Percentiles rank a stretch among this genome's conserved stretches.
phyloP scores from a whole-genome alignment of 495 filamentous ascomycete genomes.

The Xylaria grammica region DNA sequence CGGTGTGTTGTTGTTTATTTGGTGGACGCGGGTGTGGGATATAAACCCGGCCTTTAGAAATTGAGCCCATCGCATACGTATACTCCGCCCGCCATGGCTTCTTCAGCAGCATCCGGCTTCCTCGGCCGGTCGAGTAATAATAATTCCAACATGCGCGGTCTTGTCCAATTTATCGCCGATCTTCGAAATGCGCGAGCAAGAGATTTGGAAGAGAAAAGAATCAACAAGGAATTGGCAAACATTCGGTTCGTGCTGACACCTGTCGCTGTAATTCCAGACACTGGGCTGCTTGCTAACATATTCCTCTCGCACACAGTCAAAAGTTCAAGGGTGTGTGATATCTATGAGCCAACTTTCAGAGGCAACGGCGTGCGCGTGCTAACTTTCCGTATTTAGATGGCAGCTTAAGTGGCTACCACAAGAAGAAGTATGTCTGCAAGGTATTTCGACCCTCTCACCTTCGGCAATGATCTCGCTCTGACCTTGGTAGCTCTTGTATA shows the following conservation, averaged over 20 bases:
- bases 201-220: slow-evolving; percentile 97
- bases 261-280: slow-evolving; percentile 10
- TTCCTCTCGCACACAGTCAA: slow-evolving; percentile 52
- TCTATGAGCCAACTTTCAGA: slow-evolving; percentile 10
- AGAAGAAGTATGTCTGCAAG: slow-evolving; percentile 99
- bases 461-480: slow-evolving; percentile 25
- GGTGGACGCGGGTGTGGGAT: slow-evolving; percentile 8
- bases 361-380: slow-evolving; percentile 29
- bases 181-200: slow-evolving; percentile 91
- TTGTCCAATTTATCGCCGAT: slow-evolving; percentile 99
- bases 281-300: slow-evolving; percentile 34
- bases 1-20: slow-evolving; percentile 15
- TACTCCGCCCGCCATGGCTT: slow-evolving; percentile 52
- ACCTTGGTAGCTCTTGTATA: slow-evolving; percentile 78
- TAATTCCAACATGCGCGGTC: slow-evolving; percentile 76
- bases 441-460: slow-evolving; percentile 41
- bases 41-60: slow-evolving; percentile 5
- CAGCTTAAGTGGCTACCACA: slow-evolving; percentile 91
- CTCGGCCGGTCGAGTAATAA: slow-evolving; percentile 65
- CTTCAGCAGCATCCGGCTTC: slow-evolving; percentile 60
- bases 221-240: slow-evolving; percentile 99
- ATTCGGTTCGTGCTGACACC: slow-evolving; percentile 67
- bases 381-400: slow-evolving; percentile 63
- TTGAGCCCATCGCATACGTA: slow-evolving; percentile 21
- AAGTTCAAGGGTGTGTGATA: slow-evolving; percentile 72